phyloP scores from a whole-genome alignment of 176 grass and related monocot genomes.

The Oryza rufipogon region DNA sequence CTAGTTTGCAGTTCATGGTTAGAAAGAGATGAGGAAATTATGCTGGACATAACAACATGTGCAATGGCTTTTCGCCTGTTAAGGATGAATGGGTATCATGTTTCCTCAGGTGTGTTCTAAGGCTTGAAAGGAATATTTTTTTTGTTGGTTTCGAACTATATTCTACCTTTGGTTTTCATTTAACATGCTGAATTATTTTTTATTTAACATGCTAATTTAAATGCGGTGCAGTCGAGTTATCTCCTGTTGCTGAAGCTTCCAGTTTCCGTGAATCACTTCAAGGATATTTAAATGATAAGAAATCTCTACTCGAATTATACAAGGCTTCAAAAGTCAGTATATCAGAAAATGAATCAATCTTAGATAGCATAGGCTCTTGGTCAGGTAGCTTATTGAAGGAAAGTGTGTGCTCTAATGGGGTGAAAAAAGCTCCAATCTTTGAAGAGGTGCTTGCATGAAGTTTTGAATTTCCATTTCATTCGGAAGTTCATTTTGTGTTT shows the following conservation, averaged over 20 bases:
- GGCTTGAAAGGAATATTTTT: background rate
- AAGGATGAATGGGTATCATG: conserved; percentile 68
- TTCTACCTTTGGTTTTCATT: background rate
- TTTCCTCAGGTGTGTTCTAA: conserved; percentile 62
- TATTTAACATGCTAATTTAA: background rate
- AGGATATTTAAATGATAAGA: conserved; percentile 73
- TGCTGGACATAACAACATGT: conserved; percentile 56
- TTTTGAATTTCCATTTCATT: background rate
- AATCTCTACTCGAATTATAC: conserved; percentile 72
- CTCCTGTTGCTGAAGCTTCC: conserved; percentile 43
- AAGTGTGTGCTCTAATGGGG: conserved; percentile 34
- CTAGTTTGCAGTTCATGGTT: conserved; percentile 72
- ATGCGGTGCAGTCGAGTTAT: conserved; percentile 56
- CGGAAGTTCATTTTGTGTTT: background rate
- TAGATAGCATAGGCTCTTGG: conserved; percentile 70
- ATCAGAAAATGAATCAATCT: conserved; percentile 51
- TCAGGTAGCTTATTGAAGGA: conserved; percentile 61
- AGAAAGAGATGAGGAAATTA: conserved; percentile 64
- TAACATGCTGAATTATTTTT: conserved; percentile 8
- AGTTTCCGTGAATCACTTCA: conserved; percentile 61
- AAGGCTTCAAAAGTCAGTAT: conserved; percentile 72
- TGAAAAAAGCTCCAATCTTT: conserved; percentile 9
- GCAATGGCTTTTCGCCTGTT: conserved; percentile 80
- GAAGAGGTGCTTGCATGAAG: conserved; percentile 47
- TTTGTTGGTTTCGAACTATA: background rate